A percentile compares a stretch with the other conserved stretches of the same genome.
Conservation (phyloP, 2,329 filamentous ascomycete genomes). For the Epichloe baconii region DNA sequence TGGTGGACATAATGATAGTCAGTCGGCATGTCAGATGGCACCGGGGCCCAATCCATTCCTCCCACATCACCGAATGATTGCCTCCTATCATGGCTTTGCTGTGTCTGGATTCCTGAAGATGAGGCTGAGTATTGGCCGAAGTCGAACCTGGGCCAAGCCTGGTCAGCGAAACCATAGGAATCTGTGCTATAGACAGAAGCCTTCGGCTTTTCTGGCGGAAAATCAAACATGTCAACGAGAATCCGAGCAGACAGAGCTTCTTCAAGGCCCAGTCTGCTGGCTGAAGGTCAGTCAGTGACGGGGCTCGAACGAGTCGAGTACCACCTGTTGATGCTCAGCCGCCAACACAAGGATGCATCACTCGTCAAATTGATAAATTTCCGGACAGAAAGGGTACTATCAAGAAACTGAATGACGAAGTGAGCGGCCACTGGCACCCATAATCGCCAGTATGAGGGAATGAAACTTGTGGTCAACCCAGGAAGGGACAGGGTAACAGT, state of each 20-base stretch:
- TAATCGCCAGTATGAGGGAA: conserved; percentile 21
- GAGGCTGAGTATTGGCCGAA: conserved; percentile 12
- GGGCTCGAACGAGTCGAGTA: conserved; percentile 26
- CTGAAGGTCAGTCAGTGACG: conserved; percentile 22
- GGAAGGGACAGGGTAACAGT: conserved; percentile 10
- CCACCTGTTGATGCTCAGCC: conserved; percentile 23
- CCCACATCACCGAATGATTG: conserved; percentile 15
- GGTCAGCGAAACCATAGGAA: conserved; percentile 19
- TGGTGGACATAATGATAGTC: conserved; percentile 15
- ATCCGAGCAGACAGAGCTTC: conserved; percentile 19
- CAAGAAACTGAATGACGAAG: conserved; percentile 18
- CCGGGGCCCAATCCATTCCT: conserved; percentile 27
- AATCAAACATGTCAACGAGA: conserved; percentile 26
- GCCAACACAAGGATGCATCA: conserved; percentile 23
- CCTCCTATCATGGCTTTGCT: conserved; percentile 14
- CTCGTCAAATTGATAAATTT: conserved; percentile 21
- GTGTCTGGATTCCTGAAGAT: conserved; percentile 11
- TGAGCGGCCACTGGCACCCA: conserved; percentile 23
- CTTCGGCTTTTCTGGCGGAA: conserved; percentile 19
- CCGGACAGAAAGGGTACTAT: conserved; percentile 18
- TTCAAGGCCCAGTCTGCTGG: conserved; percentile 19
- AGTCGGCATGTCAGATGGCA: conserved; percentile 16
- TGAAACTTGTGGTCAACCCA: conserved; percentile 8
- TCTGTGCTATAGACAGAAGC: conserved; percentile 17
- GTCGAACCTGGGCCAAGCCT: conserved; percentile 21